A percentile compares a stretch with the other conserved stretches of the same genome.
These are phyloP conservation scores for Cladosporium halotolerans DNA, from an alignment of 2,329 filamentous ascomycete species.

Conservation along the genomic window DNA sequence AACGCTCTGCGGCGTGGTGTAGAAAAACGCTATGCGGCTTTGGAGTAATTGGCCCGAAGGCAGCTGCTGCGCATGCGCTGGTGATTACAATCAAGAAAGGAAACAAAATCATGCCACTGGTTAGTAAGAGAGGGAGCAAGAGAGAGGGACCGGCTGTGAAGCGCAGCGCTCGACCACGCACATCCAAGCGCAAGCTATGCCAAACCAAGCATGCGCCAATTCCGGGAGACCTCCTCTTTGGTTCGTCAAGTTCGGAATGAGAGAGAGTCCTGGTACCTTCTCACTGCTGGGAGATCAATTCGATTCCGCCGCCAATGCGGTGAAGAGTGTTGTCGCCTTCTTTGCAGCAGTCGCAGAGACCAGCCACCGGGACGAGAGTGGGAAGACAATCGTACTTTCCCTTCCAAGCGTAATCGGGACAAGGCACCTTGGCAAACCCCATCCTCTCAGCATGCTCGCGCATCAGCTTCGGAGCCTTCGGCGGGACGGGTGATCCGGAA, in stretches of 20 bases:
- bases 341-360: slow-evolving; percentile 2
- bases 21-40: neutral
- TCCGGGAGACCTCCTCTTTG: no score
- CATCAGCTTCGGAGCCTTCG: slow-evolving; percentile 4
- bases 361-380: neutral
- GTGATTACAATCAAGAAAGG: neutral
- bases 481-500: neutral
- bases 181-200: neutral
- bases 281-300: neutral
- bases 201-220: neutral
- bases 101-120: no score
- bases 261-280: neutral
- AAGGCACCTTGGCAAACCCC: neutral
- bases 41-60: neutral
- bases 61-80: neutral
- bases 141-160: neutral
- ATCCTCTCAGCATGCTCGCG: slow-evolving; percentile 3
- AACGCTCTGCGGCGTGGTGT: neutral
- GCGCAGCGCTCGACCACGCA: neutral
- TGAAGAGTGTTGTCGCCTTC: neutral
- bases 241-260: neutral
- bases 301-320: slow-evolving; percentile 4
- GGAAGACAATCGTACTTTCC: neutral
- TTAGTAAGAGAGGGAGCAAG: no score
- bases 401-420: neutral